Evolutionary conservation across 345 rosid genomes (phyloP).

Genomic region (Hibiscus tridactylites): DNA sequence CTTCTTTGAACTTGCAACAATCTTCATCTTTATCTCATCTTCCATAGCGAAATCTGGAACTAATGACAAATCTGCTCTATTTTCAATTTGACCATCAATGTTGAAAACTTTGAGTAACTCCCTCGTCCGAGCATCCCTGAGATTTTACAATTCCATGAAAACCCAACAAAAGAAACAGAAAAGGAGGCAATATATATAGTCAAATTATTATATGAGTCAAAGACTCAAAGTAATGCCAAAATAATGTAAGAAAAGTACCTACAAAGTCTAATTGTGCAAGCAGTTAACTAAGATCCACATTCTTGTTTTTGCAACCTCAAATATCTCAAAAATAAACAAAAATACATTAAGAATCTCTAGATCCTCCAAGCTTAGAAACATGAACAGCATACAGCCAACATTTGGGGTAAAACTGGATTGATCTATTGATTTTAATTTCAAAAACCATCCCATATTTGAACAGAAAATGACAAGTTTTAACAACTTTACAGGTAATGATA

Average conservation of each 20-base stretch:
- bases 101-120: slow-evolving; percentile 76
- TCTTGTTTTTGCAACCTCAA: background rate
- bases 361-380: background rate
- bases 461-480: background rate
- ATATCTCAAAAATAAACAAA: background rate
- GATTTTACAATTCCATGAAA: slow-evolving; percentile 12
- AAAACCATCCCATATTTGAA: background rate
- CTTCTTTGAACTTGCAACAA: slow-evolving; percentile 43
- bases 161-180: slow-evolving; percentile 3
- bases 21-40: slow-evolving; percentile 56
- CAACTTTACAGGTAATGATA: background rate
- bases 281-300: background rate
- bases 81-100: slow-evolving; percentile 82
- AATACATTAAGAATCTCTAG: too few species aligned
- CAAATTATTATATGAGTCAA: too few species aligned
- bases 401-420: background rate
- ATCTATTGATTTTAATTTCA: background rate
- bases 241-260: background rate
- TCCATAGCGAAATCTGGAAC: slow-evolving; percentile 56
- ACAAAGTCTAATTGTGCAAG: background rate
- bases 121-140: slow-evolving; percentile 87
- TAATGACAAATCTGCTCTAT: slow-evolving; percentile 48
- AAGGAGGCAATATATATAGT: background rate
- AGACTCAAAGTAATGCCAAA: background rate
- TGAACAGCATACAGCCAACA: background rate